Conservation (phyloP, 768 basidiomycete species). For the Leccinum ochraceum region DNA sequence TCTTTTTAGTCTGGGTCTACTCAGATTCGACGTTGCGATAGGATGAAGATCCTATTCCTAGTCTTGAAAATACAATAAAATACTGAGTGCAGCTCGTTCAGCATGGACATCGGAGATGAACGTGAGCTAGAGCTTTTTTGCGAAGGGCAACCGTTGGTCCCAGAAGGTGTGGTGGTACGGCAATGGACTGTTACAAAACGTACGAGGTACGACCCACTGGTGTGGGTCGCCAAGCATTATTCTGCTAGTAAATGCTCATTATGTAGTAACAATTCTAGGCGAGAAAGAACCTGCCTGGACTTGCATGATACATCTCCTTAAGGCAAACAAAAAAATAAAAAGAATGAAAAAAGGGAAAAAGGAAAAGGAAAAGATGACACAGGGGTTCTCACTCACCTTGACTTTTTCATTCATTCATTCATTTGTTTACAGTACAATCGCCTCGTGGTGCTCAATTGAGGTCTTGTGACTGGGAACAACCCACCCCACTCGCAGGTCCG, state of each 20-base stretch:
- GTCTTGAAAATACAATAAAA: neutral
- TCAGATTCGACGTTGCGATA: neutral
- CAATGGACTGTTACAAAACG: neutral
- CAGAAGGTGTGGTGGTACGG: neutral
- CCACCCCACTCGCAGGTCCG: neutral
- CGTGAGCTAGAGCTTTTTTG: conserved; percentile 1
- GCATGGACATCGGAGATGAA: conserved; percentile 19
- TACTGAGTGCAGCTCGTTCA: neutral
- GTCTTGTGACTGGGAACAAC: neutral
- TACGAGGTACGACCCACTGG: neutral
- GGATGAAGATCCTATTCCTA: neutral
- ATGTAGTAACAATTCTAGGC: conserved; percentile 1
- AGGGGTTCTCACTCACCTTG: neutral
- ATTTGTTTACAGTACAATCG: neutral
- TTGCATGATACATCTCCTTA: neutral
- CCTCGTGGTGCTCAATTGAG: neutral
- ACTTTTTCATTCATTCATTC: neutral
- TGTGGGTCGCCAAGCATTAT: conserved; percentile 1
- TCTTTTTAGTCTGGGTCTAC: neutral
- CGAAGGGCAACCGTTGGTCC: neutral
- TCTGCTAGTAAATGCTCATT: neutral
- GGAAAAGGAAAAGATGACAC: neutral
- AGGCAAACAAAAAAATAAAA: neutral
- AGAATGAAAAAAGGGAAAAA: neutral
- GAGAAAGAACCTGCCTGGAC: neutral